Evolutionary conservation across 495 filamentous ascomycete genomes (phyloP), one percentile per base, ranked within the genome.

Genomic region (Tuber aestivum): DNA sequence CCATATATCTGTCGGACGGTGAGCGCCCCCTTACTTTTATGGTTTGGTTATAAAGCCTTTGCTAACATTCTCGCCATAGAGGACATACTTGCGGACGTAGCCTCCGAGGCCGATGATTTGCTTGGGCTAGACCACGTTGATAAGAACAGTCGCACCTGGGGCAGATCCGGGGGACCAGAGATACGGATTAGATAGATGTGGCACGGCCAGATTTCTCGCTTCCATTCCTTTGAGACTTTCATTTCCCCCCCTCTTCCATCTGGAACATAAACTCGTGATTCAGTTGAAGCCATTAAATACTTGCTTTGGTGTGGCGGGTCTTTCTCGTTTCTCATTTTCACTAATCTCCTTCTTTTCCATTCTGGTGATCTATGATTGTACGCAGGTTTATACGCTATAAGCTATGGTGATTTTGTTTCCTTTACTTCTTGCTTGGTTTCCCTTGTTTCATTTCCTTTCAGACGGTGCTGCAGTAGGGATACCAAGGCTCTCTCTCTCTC

Each of bases 71-170:
- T 61, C 50, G 20, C 65, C 70, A 23, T 78, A 97, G 95, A 95
- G 80, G 92, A 97, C 78, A 87, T 95, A 32, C 87, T 97, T 32
- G 92, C 89, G 75, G 92, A 97, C 61, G 86, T 93, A 75, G 87
- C 90, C 23, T 85, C 84, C 14, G 87, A 86, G 40, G 84, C 88
- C 20, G 94, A 97, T 70, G 96, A 98, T 79, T 85, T 88, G 72
- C 89, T 99, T 61, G 95, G 94, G 37, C 86, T 99, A 72, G 96
- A 99, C 83, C 95, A 99, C 84, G 86, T 90, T 72, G 95, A 97
- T 85, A 93, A 91, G 85, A 82, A 82, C 23, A 70, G 70, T 23
- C 76, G 80, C 16, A 74, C 73, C 27, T 82, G 77, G 50, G 80
- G 80, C 20, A 76, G 80, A 69, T 73, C 77, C 27, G 74, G 71